Conservation (phyloP, 139 green algal genomes). For the Tetraselmis striata region DNA sequence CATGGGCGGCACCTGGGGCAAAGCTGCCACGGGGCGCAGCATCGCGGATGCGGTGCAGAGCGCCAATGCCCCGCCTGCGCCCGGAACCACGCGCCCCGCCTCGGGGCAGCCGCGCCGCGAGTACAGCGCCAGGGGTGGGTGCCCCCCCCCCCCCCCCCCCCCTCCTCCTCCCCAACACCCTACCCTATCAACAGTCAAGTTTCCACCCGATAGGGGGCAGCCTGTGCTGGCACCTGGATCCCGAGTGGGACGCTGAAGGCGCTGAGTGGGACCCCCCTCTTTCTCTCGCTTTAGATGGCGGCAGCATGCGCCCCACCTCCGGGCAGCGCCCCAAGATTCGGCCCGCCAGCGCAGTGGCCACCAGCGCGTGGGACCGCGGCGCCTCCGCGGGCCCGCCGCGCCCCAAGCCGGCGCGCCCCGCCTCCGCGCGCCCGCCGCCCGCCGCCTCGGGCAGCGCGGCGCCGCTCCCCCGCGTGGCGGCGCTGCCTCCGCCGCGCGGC, state of each 20-base stretch:
- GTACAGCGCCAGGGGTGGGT: not conserved
- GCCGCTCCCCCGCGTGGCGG: not conserved
- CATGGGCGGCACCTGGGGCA: constrained; percentile 31
- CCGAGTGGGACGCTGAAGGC: constrained; percentile 26
- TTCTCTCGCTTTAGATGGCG: too few species aligned
- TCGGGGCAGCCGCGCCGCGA: not conserved
- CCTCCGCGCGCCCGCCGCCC: not conserved
- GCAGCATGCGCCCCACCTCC: not conserved
- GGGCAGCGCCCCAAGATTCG: not conserved
- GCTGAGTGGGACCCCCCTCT: constrained; percentile 12
- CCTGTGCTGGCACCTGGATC: not conserved
- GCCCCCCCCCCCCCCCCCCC: not conserved
- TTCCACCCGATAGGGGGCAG: constrained; percentile 1
- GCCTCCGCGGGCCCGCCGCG: too few species aligned
- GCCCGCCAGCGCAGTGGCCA: not conserved
- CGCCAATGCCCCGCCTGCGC: not conserved
- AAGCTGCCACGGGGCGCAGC: constrained; percentile 21
- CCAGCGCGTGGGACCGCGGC: not conserved
- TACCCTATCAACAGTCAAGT: not conserved
- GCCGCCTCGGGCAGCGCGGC: too few species aligned
- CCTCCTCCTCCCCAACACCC: not conserved
- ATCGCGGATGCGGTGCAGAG: not conserved
- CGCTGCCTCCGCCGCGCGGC: not conserved
- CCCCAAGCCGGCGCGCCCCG: too few species aligned
- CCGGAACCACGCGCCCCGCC: not conserved